Evolutionary conservation across 352 stramenopile genomes (phyloP), one percentile per base, ranked within the genome.

Genomic region (Pythium periplocum): DNA sequence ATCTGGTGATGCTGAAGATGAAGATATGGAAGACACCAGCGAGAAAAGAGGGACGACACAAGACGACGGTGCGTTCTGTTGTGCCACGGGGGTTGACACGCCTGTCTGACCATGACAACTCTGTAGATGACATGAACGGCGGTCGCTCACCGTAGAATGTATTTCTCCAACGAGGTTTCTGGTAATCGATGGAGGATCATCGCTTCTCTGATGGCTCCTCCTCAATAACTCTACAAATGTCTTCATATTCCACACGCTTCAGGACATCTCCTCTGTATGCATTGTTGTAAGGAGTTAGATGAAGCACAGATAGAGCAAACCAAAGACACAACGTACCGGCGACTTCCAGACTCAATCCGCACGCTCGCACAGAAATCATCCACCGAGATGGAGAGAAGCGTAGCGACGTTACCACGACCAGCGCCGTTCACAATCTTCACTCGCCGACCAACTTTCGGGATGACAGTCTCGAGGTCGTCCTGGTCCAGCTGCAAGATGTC

Each of bases 401-500:
- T 86, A 0, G 77, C 85, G 17, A 79, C 62, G 6, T 49, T 57
- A 2, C 83, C 83, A 37, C 82, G 69, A 4, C 81, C 78, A 12
- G 73, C 48, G 40, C 82, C 80, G 41, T 94, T 90, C 4, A 96
- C 78, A 57, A 94, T 77, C 61, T 84, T 87, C 4, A 96, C 78
- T 31, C 58, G 73, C 1, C 73, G 62, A 9, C 78, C 81, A 34
- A 71, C 70, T 53, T 87, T 83, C 3, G 81, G 84, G 54, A 95
- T 96, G 26, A 96, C 87, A 2, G 87, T 96, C 69, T 96, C 87
- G 2, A 96, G 61, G 55, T 96, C 85, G 37, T 96, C 85, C 54
- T 96, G 84, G 46, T 96, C 87, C 12, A 96, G 59, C 11, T 75
- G 73, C 54, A 96, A 57, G 11, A 94, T 66, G 48, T 95, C 87